Evolutionary conservation across 805 yeast species (phyloP).

Genomic region (Candida qinlingensis): DNA sequence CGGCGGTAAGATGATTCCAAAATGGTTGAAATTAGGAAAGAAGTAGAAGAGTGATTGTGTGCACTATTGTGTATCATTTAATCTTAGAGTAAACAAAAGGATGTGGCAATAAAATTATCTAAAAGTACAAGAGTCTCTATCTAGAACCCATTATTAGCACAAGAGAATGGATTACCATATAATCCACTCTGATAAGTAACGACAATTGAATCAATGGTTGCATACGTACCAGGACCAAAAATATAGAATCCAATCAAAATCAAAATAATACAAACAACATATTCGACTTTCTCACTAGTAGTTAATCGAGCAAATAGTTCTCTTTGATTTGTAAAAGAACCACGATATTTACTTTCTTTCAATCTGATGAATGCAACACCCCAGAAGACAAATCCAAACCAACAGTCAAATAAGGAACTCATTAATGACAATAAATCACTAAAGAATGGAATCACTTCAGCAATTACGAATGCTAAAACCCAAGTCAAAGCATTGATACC

Average conservation of each 20-base stretch:
- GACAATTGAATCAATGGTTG: slow-evolving; percentile 51
- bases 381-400: slow-evolving; percentile 65
- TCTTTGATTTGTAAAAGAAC: slow-evolving; percentile 21
- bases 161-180: slow-evolving; percentile 48
- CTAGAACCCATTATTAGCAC: slow-evolving; percentile 39
- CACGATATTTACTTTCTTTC: slow-evolving; percentile 30
- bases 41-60: slow-evolving; percentile 16
- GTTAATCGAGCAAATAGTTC: slow-evolving; percentile 28
- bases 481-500: slow-evolving; percentile 39
- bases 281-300: slow-evolving; percentile 31
- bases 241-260: slow-evolving; percentile 47
- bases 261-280: slow-evolving; percentile 31
- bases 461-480: slow-evolving; percentile 51
- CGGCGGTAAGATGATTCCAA: slow-evolving; percentile 29
- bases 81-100: too few relatives aligned
- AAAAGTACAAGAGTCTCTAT: background rate
- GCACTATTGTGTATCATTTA: too few relatives aligned
- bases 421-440: slow-evolving; percentile 50
- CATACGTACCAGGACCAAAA: slow-evolving; percentile 55
- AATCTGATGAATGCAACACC: slow-evolving; percentile 50
- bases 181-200: slow-evolving; percentile 41
- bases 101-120: too few relatives aligned
- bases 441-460: slow-evolving; percentile 63
- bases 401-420: slow-evolving; percentile 59
- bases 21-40: slow-evolving; percentile 36